Conservation (phyloP, 2,329 filamentous ascomycete genomes). For the Orbilia oligospora region DNA sequence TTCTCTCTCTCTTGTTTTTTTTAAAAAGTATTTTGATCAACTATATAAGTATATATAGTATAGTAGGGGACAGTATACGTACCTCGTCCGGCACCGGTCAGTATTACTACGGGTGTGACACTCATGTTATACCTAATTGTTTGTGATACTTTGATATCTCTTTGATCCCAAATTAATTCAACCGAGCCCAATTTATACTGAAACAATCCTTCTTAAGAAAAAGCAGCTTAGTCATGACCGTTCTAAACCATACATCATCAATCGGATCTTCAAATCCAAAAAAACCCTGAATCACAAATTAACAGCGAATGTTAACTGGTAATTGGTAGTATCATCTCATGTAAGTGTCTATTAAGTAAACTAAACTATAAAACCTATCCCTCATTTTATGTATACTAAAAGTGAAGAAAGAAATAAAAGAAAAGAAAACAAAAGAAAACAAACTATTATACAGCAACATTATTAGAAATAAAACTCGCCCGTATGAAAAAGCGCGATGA, state of each 20-base stretch:
- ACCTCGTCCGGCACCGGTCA: conserved; percentile 74
- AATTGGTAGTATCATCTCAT: not conserved
- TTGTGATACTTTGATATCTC: not conserved
- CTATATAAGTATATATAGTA: no score
- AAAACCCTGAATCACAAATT: no score
- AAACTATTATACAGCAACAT: conserved; percentile 28
- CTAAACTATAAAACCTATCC: conserved; percentile 3
- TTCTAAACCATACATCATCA: not conserved
- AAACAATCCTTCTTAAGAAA: not conserved
- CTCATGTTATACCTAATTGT: conserved; percentile 30
- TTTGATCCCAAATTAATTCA: not conserved
- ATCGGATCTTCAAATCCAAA: no score
- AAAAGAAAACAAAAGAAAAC: not conserved
- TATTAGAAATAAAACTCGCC: conserved; percentile 17
- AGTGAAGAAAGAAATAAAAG: not conserved
- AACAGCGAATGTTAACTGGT: no score
- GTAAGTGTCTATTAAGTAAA: conserved; percentile 6
- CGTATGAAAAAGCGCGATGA: not conserved
- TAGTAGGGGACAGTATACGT: not conserved
- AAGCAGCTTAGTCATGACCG: conserved; percentile 22
- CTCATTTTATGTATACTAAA: conserved; percentile 18
- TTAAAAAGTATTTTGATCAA: no score
- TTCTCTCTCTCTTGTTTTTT: no score
- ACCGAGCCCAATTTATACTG: conserved; percentile 3
- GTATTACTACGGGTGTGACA: conserved; percentile 69